phyloP scores from a whole-genome alignment of 2,329 filamentous ascomycete genomes.

The Cladophialophora carrionii region DNA sequence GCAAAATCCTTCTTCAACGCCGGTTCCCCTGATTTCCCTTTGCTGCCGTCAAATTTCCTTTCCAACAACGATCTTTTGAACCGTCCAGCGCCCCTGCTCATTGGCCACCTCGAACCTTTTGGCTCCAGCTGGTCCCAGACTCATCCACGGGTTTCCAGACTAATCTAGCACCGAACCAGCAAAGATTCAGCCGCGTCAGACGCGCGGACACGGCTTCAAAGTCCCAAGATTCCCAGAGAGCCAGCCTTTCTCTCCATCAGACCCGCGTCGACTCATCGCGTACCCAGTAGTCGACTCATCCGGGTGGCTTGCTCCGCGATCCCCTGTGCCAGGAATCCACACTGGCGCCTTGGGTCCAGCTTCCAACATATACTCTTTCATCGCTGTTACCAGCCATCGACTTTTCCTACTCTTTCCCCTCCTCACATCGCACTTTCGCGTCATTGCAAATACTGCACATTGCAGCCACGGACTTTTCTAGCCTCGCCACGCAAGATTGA shows the following conservation, averaged over 20 bases:
- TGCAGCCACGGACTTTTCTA: conserved; percentile 19
- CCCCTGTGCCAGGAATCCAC: conserved; percentile 22
- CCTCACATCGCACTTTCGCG: conserved; percentile 28
- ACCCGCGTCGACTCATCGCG: conserved; percentile 27
- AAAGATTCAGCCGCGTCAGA: conserved; percentile 30
- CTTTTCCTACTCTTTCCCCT: conserved; percentile 26
- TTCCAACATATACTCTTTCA: conserved; percentile 25
- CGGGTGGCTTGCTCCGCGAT: conserved; percentile 27
- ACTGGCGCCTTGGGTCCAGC: conserved; percentile 18
- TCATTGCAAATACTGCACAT: conserved; percentile 25
- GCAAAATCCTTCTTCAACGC: conserved; percentile 25
- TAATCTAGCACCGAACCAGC: conserved; percentile 21
- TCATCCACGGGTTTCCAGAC: conserved; percentile 30
- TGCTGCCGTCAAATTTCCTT: conserved; percentile 30
- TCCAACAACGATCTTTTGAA: conserved; percentile 27
- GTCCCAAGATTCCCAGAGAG: conserved; percentile 17
- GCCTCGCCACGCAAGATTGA: conserved; percentile 27
- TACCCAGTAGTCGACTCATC: conserved; percentile 34
- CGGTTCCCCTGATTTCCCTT: conserved; percentile 33
- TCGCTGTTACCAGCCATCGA: conserved; percentile 27
- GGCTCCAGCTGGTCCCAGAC: conserved; percentile 26
- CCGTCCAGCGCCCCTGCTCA: conserved; percentile 12
- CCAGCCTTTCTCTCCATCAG: conserved; percentile 22
- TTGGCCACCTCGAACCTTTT: conserved; percentile 23
- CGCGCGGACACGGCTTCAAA: conserved; percentile 23